Conservation (phyloP, 139 green algal species). For the Bryopsis sp. region DNA sequence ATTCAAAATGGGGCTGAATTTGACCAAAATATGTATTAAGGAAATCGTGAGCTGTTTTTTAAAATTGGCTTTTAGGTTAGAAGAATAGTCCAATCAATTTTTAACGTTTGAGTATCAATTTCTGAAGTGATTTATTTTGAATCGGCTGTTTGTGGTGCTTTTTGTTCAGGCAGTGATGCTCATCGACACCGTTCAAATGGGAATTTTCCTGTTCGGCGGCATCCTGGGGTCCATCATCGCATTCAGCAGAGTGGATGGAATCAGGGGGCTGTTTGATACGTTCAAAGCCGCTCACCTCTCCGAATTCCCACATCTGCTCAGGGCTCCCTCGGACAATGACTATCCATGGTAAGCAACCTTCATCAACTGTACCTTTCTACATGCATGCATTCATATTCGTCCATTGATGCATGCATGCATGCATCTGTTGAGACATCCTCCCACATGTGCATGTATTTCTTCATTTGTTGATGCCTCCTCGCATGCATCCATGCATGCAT, state of each 20-base stretch:
- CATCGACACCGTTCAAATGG: not conserved
- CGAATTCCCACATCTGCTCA: constrained; percentile 19
- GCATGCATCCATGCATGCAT: not conserved
- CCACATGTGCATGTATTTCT: not conserved
- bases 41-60: too few species aligned
- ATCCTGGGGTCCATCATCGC: not conserved
- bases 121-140: not conserved
- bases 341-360: constrained; percentile 3
- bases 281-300: constrained; percentile 14
- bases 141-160: not conserved
- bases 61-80: too few species aligned
- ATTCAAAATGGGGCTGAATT: too few species aligned
- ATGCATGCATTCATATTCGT: too few species aligned
- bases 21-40: too few species aligned
- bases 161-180: constrained; percentile 6
- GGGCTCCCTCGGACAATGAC: not conserved
- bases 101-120: not conserved
- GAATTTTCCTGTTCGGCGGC: not conserved
- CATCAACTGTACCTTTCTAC: not conserved
- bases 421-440: not conserved
- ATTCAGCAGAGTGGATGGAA: not conserved
- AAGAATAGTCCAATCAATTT: not conserved
- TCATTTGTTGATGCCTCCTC: not conserved
- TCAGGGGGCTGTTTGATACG: not conserved
- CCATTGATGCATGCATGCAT: too few species aligned